Percentiles rank a stretch among this genome's conserved stretches.
phyloP scores from a whole-genome alignment of 1,139 yeast species.

The Hyphopichia fennica region DNA sequence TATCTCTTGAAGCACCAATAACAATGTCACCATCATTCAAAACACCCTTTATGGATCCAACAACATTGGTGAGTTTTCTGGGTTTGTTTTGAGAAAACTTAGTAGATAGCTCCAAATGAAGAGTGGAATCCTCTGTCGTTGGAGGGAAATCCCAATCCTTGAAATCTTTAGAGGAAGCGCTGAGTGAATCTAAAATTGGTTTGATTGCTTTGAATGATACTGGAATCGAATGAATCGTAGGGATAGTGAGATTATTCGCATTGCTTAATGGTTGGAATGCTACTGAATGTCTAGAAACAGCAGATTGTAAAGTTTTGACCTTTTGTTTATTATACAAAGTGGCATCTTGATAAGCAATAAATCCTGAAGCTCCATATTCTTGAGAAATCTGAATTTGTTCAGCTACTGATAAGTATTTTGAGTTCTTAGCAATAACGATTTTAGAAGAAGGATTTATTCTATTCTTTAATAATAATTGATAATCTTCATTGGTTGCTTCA shows the following conservation, averaged over 20 bases:
- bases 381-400: slow-evolving; percentile 32
- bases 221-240: slow-evolving; percentile 36
- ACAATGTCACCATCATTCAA: slow-evolving; percentile 43
- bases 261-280: slow-evolving; percentile 9
- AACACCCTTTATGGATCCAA: slow-evolving; percentile 39
- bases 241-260: slow-evolving; percentile 6
- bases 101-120: slow-evolving; percentile 20
- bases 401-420: slow-evolving; percentile 16
- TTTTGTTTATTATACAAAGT: slow-evolving; percentile 9
- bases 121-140: slow-evolving; percentile 6
- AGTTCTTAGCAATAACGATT: slow-evolving; percentile 31
- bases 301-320: slow-evolving; percentile 10
- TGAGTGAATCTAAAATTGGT: slow-evolving; percentile 34
- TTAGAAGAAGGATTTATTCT: slow-evolving; percentile 22
- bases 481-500: slow-evolving; percentile 32
- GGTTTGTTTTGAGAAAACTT: slow-evolving; percentile 12
- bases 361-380: slow-evolving; percentile 27
- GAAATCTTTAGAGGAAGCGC: slow-evolving; percentile 11
- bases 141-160: slow-evolving; percentile 31
- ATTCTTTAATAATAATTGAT: slow-evolving; percentile 17
- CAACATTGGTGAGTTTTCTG: slow-evolving; percentile 31
- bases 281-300: slow-evolving; percentile 25
- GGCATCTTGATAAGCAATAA: slow-evolving; percentile 26
- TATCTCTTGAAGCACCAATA: slow-evolving; percentile 45
- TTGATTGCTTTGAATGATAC: slow-evolving; percentile 28